Evolutionary conservation across 2,329 filamentous ascomycete species (phyloP), one percentile per base, ranked within the genome.

Genomic region (Diplodia mutila): DNA sequence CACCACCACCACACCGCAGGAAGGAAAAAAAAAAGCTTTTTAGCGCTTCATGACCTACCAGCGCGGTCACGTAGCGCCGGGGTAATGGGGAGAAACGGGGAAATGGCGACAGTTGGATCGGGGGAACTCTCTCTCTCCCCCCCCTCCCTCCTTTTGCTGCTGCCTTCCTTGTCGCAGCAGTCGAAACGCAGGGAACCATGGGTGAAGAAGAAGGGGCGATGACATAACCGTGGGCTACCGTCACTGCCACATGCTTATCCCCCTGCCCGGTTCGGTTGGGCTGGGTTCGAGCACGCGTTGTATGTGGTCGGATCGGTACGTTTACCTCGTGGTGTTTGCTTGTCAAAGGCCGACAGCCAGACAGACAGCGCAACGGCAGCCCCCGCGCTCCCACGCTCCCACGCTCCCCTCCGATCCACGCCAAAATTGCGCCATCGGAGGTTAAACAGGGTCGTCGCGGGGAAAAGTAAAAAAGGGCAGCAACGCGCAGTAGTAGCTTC

Each of bases 61-160:
- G n/a, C n/a, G n/a, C n/a, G n/a, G n/a, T n/a, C n/a, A 21, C 8
- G 23, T 48, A 61, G 57, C 57, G 57, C 29, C 57, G 57, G 57
- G 25, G 57, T 4, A 61, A 61, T 61, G 57, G 57, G 39, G 57
- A 46, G 42, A 61, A 61, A 61, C 57, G 57, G 57, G 57, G 39
- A 61, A 61, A 61, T 32, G 57, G 23, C 29, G 8, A 29, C 25
- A 21, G 14, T 37, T 16, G 34, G 12, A 16, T 25, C 57, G 57
- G 57, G n/a, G 39, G 29, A 61, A 61, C 57, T 48, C 51, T 5
- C 18, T 55, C 5, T 11, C 5, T 27, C 2, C n/a, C 14, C 29
- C 29, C 29, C 29, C 7, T 29, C 29, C 4, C 29, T n/a, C 8
- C 29, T 5, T 8, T 29, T 29, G 29, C 3, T 29, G 29, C 8